phyloP scores from a whole-genome alignment of 352 stramenopile genomes.

The Globisporangium spiculum region DNA sequence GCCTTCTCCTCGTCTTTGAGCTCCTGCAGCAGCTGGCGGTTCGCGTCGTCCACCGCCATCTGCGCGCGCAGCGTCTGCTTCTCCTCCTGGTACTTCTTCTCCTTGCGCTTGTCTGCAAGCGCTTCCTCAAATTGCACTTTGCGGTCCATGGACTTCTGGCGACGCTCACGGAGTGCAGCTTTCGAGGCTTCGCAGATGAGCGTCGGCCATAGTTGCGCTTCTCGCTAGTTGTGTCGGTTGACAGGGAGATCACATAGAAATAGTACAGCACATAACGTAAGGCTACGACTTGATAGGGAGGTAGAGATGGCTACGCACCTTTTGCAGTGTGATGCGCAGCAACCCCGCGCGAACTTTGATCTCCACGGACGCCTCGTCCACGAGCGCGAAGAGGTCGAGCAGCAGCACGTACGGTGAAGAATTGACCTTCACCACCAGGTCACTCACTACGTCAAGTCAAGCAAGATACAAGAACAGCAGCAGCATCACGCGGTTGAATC shows the following conservation, averaged over 20 bases:
- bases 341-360: conserved; percentile 43
- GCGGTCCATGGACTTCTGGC: conserved; percentile 62
- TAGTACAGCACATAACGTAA: no score
- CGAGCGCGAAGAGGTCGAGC: conserved; percentile 53
- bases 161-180: conserved; percentile 31
- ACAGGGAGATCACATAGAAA: no score
- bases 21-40: conserved; percentile 67
- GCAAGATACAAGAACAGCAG: neutral
- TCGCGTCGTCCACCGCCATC: conserved; percentile 77
- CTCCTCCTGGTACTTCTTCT: conserved; percentile 59
- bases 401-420: conserved; percentile 69
- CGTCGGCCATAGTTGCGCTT: conserved; percentile 35
- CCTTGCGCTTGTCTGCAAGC: conserved; percentile 45
- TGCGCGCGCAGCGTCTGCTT: conserved; percentile 74
- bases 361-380: conserved; percentile 49
- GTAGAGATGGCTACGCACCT: conserved; percentile 8
- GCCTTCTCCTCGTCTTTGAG: conserved; percentile 76
- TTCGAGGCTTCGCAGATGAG: conserved; percentile 43
- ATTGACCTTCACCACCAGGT: conserved; percentile 82
- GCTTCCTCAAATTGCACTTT: conserved; percentile 39
- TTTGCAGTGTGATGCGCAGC: conserved; percentile 52
- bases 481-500: neutral
- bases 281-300: no score
- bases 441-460: conserved; percentile 43
- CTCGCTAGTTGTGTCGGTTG: neutral